Evolutionary conservation across 352 stramenopile species (phyloP).

Genomic region (Pseudoperonospora humuli): DNA sequence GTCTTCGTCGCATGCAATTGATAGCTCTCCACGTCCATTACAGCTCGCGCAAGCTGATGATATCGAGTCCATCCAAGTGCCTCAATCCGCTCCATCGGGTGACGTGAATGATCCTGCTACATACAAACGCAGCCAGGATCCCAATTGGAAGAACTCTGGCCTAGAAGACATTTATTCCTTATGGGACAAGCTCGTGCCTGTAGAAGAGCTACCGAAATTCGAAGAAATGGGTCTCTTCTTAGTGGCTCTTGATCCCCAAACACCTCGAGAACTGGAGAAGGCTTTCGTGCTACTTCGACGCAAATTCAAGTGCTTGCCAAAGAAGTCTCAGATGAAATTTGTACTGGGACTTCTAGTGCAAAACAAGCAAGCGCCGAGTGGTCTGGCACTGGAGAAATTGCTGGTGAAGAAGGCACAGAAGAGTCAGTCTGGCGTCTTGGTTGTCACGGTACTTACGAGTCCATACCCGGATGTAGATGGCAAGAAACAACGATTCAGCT

Average conservation of each 20-base stretch:
- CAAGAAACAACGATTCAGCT: slow-evolving; percentile 89
- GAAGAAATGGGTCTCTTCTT: slow-evolving; percentile 82
- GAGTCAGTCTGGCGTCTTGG: slow-evolving; percentile 85
- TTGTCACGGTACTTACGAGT: slow-evolving; percentile 89
- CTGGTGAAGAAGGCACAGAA: slow-evolving; percentile 88
- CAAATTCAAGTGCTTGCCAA: slow-evolving; percentile 84
- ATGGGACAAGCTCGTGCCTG: slow-evolving; percentile 79
- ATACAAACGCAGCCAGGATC: slow-evolving; percentile 79
- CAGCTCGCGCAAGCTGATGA: slow-evolving; percentile 2
- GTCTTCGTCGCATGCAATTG: slow-evolving; percentile 1
- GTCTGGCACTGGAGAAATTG: slow-evolving; percentile 61
- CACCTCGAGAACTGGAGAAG: slow-evolving; percentile 75
- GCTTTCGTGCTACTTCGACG: slow-evolving; percentile 75
- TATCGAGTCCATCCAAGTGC: slow-evolving; percentile 26
- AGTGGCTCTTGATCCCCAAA: slow-evolving; percentile 61
- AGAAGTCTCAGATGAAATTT: slow-evolving; percentile 89
- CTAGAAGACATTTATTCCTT: slow-evolving; percentile 84
- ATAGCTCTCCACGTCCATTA: neutral
- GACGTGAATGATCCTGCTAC: slow-evolving; percentile 75
- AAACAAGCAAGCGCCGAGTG: slow-evolving; percentile 37
- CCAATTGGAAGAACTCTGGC: slow-evolving; percentile 72
- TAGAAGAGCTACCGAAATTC: slow-evolving; percentile 57
- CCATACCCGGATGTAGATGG: slow-evolving; percentile 76
- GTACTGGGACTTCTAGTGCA: slow-evolving; percentile 71
- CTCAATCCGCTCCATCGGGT: slow-evolving; percentile 7